Evolutionary conservation across 1,284 basidiomycete genomes (phyloP), one percentile per base, ranked within the genome.

Genomic region (Nidula niveotomentosa): DNA sequence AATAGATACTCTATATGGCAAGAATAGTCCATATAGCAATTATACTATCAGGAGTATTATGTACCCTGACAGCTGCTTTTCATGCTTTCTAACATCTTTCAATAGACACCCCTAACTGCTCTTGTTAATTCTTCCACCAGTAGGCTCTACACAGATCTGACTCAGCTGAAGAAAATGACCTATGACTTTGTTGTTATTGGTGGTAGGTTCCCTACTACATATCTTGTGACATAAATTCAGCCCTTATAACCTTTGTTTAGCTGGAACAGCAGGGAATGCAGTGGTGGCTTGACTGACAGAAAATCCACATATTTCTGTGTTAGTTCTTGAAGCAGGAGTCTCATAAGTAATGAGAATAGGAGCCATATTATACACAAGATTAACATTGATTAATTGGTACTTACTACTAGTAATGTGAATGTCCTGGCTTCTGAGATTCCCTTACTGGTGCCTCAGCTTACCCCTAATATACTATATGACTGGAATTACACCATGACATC

Each of bases 321-420:
- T 67, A 5, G 58, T 68, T 34, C 47, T 68, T n/a, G 65, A 68
- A 58, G 66, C 64, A 45, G 65, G 65, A 23, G 59, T 57, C 36
- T 61, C 62, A 64, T 66, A 36, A 34, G 60, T 57, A 8, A 12
- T 54, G 44, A 41, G 30, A 30, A 30, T 5, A 30, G 6, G 30
- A 30, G 30, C 6, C 30, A 30, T 30, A 30, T 30, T 6, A 30
- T 30, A 30, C 5, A 30, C 30, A 30, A 30, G 30, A 30, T 3
- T 13, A 12, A 17, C 23, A n/a, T 23, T 4, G 5, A 17, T 30
- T 17, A n/a, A 8, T 12, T 30, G 23, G 33, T 36, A 12, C 18
- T 33, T 39, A 12, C 15, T 43, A n/a, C 17, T 43, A 13, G 17
- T 36, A 35, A 63, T 51, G 59, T 58, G 45, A 62, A 56, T 3